Percentiles rank a stretch among this genome's conserved stretches.
Conservation (phyloP, 2,329 filamentous ascomycete genomes). For the Leptographium lundbergii region DNA sequence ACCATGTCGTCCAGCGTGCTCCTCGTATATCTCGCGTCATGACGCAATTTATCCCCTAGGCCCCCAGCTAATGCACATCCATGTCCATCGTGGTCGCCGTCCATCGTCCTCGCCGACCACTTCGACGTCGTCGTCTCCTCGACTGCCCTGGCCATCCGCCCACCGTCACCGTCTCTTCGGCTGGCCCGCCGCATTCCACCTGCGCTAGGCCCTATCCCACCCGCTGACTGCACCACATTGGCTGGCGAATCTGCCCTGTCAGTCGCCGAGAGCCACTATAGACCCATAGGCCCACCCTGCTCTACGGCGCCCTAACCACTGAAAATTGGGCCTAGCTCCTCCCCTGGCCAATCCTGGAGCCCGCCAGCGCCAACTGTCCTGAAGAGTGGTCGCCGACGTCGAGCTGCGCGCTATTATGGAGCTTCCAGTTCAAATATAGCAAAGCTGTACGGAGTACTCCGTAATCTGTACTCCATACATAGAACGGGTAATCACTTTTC, state of each 20-base stretch:
- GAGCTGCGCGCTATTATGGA: not conserved
- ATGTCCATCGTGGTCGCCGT: not conserved
- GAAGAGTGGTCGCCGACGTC: not conserved
- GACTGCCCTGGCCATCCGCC: not conserved
- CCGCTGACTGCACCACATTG: too few species aligned
- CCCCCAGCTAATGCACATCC: not conserved
- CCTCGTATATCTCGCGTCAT: too few species aligned
- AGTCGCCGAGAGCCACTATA: not conserved
- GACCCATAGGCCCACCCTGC: not conserved
- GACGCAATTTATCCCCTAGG: too few species aligned
- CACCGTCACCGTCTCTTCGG: not conserved
- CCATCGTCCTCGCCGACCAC: not conserved
- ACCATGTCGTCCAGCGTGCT: too few species aligned
- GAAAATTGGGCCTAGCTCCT: not conserved
- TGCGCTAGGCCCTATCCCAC: not conserved
- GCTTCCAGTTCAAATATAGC: not conserved
- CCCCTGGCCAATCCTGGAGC: not conserved
- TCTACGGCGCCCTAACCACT: not conserved
- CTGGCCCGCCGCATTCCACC: not conserved
- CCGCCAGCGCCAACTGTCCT: not conserved
- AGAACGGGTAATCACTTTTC: not conserved
- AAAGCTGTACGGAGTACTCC: not conserved
- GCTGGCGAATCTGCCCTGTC: not conserved
- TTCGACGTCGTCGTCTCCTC: not conserved
- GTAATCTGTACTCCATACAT: too few species aligned